Base-by-base conservation (phyloP, 129 eudicot species). In the Gnaphalium uliginosum region DNA sequence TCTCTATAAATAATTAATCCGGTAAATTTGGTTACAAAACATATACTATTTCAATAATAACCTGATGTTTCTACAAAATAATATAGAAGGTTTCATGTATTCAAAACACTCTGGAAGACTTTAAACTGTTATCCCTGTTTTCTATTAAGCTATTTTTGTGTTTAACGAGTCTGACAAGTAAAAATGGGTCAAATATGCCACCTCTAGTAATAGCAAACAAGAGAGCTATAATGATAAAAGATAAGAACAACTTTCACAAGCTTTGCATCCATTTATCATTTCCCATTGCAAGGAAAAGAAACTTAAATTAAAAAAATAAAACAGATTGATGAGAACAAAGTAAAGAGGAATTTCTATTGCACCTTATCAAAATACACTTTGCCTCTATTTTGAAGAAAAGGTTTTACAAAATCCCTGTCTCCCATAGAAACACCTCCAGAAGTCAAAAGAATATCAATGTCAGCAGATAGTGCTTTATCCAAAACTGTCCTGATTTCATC, bases 371-470 rank as follows among this genome's bases (percentile, higher is more conserved):
- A 93, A 79, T 90, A 58, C 26, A 90, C 76, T 66, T 27, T 88
- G 73, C 98, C 98, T 78, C 80, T 88, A 82, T 86, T 86, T 79
- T 86, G 84, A 72, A 93, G 89, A 59, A 88, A 83, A 61, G 98
- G 98, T 78, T 86, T 93, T 61, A 93, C 90, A 80, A 76, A 90
- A 82, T 93, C 98, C 75, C 96, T 79, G 78, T 93, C 98, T 66
- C 98, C 98, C 98, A 93, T 93, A 21, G 98, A 93, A 76, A 93
- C 96, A 79, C 98, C 98, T 24, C 98, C 98, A 81, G 98, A 93
- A 68, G 96, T 93, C 61, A 93, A 43, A 56, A 93, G 83, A 69
- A 93, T 93, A 79, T 93, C 90, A 68, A 88, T 83, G 69, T 90
- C 96, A 81, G 86, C 35, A 53, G 90, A 64, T 23, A 88, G 72